These are phyloP conservation scores for Aspergillus sparsus DNA, from an alignment of 495 filamentous ascomycete genomes.

Conservation along the genomic window DNA sequence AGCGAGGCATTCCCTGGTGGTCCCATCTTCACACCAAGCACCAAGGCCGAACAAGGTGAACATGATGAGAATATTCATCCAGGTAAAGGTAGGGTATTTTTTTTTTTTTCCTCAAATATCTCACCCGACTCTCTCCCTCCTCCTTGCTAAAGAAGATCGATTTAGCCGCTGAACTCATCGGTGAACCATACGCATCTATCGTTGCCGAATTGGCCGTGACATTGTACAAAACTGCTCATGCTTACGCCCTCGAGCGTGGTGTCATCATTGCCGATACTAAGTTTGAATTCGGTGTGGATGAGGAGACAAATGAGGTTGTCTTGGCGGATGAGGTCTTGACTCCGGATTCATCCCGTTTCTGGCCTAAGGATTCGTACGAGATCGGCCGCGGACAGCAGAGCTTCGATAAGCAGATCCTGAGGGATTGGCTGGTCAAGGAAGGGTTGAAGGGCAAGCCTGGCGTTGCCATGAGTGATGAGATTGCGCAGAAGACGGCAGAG, in stretches of 20 bases:
- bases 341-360: conserved; percentile 85
- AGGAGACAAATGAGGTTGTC: conserved; percentile 72
- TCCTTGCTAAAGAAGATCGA: conserved; percentile 17
- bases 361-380: conserved; percentile 73
- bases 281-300: conserved; percentile 80
- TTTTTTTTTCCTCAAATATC: conserved; percentile 5
- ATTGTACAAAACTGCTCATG: conserved; percentile 72
- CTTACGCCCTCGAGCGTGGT: conserved; percentile 73
- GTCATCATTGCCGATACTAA: conserved; percentile 93
- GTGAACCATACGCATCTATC: conserved; percentile 68
- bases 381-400: conserved; percentile 74
- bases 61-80: conserved; percentile 92
- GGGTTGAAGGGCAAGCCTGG: conserved; percentile 71
- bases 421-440: conserved; percentile 77
- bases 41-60: conserved; percentile 81
- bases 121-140: neutral
- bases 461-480: conserved; percentile 65
- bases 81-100: conserved; percentile 51
- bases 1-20: conserved; percentile 68
- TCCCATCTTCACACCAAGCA: conserved; percentile 85
- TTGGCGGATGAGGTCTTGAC: conserved; percentile 93
- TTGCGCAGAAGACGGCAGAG: conserved; percentile 60
- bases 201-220: conserved; percentile 72
- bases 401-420: conserved; percentile 88
- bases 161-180: conserved; percentile 64